These are phyloP conservation scores for Nyctanthes arbortristis DNA, from an alignment of 257 asterid species.

Conservation along the genomic window DNA sequence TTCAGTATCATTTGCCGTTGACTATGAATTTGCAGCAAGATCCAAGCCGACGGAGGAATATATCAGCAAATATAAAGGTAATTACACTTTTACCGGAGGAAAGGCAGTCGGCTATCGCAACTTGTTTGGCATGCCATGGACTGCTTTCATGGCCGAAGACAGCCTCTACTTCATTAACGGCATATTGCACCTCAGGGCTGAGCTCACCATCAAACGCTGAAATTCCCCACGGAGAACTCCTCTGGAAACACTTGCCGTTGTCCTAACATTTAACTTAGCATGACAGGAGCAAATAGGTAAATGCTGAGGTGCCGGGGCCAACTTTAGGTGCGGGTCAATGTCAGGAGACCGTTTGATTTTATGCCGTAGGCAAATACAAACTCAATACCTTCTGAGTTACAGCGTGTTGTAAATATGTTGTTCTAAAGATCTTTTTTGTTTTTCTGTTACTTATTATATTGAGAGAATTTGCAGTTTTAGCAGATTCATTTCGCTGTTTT, in stretches of 20 bases:
- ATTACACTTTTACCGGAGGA: slow-evolving; percentile 76
- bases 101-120: slow-evolving; percentile 57
- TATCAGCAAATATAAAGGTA: slow-evolving; percentile 74
- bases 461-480: too few relatives aligned
- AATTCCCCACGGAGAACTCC: neutral
- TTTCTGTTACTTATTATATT: too few relatives aligned
- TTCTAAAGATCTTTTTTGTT: too few relatives aligned
- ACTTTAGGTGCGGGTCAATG: slow-evolving; percentile 4
- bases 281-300: neutral
- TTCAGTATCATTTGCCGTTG: slow-evolving; percentile 71
- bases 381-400: too few relatives aligned
- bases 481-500: too few relatives aligned
- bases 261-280: neutral
- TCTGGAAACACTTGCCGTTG: neutral
- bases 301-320: neutral
- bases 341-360: neutral
- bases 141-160: slow-evolving; percentile 37
- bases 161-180: slow-evolving; percentile 33
- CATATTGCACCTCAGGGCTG: slow-evolving; percentile 33
- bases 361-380: too few relatives aligned
- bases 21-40: slow-evolving; percentile 69
- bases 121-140: slow-evolving; percentile 53
- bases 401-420: too few relatives aligned
- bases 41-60: slow-evolving; percentile 77
- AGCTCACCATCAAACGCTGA: slow-evolving; percentile 31